Conservation (phyloP, 371 early-diverging fungal species). For the Mucor lusitanicus region DNA sequence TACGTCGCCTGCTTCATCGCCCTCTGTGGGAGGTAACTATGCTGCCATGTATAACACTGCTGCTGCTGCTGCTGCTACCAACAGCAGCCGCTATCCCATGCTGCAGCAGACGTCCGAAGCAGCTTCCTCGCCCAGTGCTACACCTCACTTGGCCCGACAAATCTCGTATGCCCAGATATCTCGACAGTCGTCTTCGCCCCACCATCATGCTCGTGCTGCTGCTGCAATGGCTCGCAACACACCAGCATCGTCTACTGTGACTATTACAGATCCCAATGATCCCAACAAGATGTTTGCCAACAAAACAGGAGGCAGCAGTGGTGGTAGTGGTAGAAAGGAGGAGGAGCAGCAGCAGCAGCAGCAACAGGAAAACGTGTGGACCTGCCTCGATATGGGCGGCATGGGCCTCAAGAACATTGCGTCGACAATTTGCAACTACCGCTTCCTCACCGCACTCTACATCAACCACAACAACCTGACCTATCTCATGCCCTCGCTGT, state of each 20-base stretch:
- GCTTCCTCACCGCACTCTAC: constrained; percentile 88
- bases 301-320: background rate
- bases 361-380: constrained; percentile 61
- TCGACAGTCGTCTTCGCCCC: constrained; percentile 80
- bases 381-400: constrained; percentile 88
- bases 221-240: constrained; percentile 60
- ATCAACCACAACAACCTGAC: constrained; percentile 93
- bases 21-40: constrained; percentile 18
- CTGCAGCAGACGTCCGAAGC: background rate
- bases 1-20: constrained; percentile 21
- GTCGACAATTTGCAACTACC: constrained; percentile 72
- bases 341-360: constrained; percentile 1
- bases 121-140: constrained; percentile 3
- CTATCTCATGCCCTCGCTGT: constrained; percentile 73
- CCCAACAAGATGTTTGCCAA: constrained; percentile 44
- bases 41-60: constrained; percentile 6
- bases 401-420: constrained; percentile 87
- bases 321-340: too few relatives aligned
- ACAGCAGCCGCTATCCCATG: background rate
- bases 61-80: too few relatives aligned
- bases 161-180: constrained; percentile 71
- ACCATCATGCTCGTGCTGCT: constrained; percentile 87
- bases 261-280: constrained; percentile 67
- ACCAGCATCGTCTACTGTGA: constrained; percentile 55
- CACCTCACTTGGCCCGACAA: constrained; percentile 71